Percentiles rank a stretch among this genome's conserved stretches.
These are phyloP conservation scores for Kodamaea leandrae DNA, from an alignment of 805 yeast genomes.

Conservation along the genomic window DNA sequence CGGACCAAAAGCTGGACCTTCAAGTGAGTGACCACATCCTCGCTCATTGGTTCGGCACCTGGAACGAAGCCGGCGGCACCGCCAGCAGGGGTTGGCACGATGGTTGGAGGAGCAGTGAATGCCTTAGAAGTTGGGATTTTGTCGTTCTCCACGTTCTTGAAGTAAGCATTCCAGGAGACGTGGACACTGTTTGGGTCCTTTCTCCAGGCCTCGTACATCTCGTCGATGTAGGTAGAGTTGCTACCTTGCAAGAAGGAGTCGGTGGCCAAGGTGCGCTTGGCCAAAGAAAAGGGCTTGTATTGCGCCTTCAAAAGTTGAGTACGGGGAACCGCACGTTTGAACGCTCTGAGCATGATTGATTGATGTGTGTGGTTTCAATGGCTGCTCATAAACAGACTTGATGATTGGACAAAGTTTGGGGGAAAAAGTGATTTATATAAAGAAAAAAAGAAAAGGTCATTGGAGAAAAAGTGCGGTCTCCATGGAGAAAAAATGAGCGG, in stretches of 20 bases:
- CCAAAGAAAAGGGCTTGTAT: slow-evolving; percentile 13
- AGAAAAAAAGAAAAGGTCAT: slow-evolving; percentile 1
- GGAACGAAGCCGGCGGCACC: slow-evolving; percentile 62
- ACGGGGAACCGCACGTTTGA: slow-evolving; percentile 37
- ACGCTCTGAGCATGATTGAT: slow-evolving; percentile 40
- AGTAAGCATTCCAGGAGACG: slow-evolving; percentile 95
- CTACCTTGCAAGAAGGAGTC: slow-evolving; percentile 82
- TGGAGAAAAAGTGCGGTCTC: too few species aligned
- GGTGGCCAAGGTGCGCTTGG: slow-evolving; percentile 27
- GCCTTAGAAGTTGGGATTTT: slow-evolving; percentile 71
- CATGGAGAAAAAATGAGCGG: not conserved
- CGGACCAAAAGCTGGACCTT: slow-evolving; percentile 95
- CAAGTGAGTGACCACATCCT: slow-evolving; percentile 80
- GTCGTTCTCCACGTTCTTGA: slow-evolving; percentile 79
- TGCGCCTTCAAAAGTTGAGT: slow-evolving; percentile 31
- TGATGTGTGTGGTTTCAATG: slow-evolving; percentile 3
- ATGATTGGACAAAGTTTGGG: slow-evolving; percentile 2
- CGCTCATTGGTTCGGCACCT: slow-evolving; percentile 46
- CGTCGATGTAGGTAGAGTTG: slow-evolving; percentile 91
- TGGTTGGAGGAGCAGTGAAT: slow-evolving; percentile 86
- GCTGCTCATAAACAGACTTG: slow-evolving; percentile 3
- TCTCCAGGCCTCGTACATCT: slow-evolving; percentile 95
- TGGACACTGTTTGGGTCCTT: slow-evolving; percentile 89
- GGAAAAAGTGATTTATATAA: not conserved
- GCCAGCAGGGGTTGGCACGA: slow-evolving; percentile 78